Evolutionary conservation across 2,329 filamentous ascomycete species (phyloP), one percentile per base, ranked within the genome.

Genomic region (Dactylellina sp.): DNA sequence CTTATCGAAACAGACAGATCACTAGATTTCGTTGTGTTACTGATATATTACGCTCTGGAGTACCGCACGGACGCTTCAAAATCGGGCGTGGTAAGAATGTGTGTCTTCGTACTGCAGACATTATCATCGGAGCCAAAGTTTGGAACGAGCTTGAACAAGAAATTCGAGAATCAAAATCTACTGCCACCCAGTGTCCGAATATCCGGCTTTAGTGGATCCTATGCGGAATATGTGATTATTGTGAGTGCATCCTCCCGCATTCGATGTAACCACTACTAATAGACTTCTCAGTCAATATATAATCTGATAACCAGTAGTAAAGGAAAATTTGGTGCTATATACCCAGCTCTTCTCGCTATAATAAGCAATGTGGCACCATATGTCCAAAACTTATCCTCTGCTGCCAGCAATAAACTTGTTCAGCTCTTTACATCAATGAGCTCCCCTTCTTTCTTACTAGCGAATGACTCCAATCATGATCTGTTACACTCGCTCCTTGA

Each of bases 1-100:
- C 95, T 99, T 79, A 94, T 98, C 76, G 95, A 99, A 78, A 98
- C 95, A 0, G 92, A 95, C 79, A 86, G 94, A 61, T 92, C 91
- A 0, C 92, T 97, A 79, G 95, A 99, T 80, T 97, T 98, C 81
- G 86, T 97, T 57, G 88, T 98, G 11, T 84, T 98, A 18, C 89
- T 96, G 42, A 83, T 98, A 2, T 99, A 96, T 82, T 97, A 98
- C 80, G 92, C 93, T 2, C 88, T 97, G 50, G 93, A 97, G 80
- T 91, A 95, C 81, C 93, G 92, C 79, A 87, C 88, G 44, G 94
- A 98, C 79, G 84, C 90, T 18, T 89, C 93, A 0, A 96, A 94
- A 80, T 93, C 97, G 81, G 95, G 95, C 0, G 86, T 97, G 0
- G 92, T 98, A 24, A 88, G 95, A 63, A 97, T 98, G 93, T 97